Evolutionary conservation across 2,329 filamentous ascomycete species (phyloP).

Genomic region (Albifimbria verrucaria): DNA sequence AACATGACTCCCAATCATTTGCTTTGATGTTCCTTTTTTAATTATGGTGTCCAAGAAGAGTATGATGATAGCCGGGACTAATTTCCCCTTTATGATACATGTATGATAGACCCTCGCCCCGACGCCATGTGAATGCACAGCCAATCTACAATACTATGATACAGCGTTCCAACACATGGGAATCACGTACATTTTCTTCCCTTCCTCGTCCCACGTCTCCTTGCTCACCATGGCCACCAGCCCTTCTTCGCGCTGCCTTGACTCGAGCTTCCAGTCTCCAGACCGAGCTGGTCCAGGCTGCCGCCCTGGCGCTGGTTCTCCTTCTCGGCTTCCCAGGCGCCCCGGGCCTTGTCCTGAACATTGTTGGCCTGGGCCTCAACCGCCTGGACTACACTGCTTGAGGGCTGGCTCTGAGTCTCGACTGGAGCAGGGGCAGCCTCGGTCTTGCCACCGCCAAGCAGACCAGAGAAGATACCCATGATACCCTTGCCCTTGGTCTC

Average conservation of each 20-base stretch:
- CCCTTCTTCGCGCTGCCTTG: constrained; percentile 40
- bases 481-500: constrained; percentile 33
- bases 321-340: constrained; percentile 46
- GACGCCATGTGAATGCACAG: constrained; percentile 2
- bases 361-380: constrained; percentile 13
- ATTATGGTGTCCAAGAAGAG: not conserved
- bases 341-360: constrained; percentile 33
- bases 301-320: constrained; percentile 49
- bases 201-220: not conserved
- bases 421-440: constrained; percentile 12
- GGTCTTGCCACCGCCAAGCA: constrained; percentile 19
- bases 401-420: not conserved
- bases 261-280: constrained; percentile 25
- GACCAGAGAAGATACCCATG: constrained; percentile 28
- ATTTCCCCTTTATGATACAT: not conserved
- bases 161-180: not conserved
- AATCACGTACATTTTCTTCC: not conserved
- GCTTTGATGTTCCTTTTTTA: not conserved
- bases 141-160: constrained; percentile 4
- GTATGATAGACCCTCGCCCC: not conserved
- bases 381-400: constrained; percentile 15
- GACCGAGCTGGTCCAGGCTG: constrained; percentile 46
- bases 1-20: not conserved
- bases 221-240: constrained; percentile 41
- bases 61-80: not conserved